Percentiles rank a stretch among this genome's conserved stretches.
phyloP scores from a whole-genome alignment of 108 stramenopile genomes.

The Conticribra weissflogii region DNA sequence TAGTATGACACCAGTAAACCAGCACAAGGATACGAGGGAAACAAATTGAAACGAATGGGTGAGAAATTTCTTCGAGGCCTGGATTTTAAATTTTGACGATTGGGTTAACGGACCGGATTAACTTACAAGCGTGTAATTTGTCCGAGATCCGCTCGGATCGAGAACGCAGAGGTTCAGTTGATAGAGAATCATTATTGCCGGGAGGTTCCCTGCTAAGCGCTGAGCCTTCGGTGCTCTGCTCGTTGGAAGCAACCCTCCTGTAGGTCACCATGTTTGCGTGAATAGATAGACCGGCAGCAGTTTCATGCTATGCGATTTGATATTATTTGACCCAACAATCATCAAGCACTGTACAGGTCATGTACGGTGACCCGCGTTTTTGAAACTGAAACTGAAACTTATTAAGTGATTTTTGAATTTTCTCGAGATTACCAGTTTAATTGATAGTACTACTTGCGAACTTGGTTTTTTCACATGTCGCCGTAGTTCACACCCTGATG shows the following conservation, averaged over 20 bases:
- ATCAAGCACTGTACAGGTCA: too few species aligned
- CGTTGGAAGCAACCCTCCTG: not conserved
- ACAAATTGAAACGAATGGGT: not conserved
- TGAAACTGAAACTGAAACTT: too few species aligned
- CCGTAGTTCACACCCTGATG: too few species aligned
- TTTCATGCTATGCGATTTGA: too few species aligned
- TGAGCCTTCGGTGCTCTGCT: not conserved
- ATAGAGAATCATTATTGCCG: not conserved
- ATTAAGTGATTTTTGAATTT: too few species aligned
- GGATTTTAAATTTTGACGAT: constrained; percentile 39
- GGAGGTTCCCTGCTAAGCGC: not conserved
- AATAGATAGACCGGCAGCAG: too few species aligned
- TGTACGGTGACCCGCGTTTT: too few species aligned
- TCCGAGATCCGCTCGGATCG: constrained; percentile 52
- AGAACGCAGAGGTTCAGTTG: constrained; percentile 1
- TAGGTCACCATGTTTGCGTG: not conserved
- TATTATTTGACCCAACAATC: too few species aligned
- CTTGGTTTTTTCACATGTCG: too few species aligned
- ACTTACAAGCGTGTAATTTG: constrained; percentile 60
- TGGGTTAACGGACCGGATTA: constrained; percentile 54
- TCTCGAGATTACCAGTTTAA: too few species aligned
- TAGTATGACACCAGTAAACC: not conserved
- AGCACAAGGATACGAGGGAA: not conserved
- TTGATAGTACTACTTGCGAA: too few species aligned
- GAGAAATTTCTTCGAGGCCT: not conserved